phyloP scores from a whole-genome alignment of 75 land plant genomes.

The Isoetes taiwanensis region DNA sequence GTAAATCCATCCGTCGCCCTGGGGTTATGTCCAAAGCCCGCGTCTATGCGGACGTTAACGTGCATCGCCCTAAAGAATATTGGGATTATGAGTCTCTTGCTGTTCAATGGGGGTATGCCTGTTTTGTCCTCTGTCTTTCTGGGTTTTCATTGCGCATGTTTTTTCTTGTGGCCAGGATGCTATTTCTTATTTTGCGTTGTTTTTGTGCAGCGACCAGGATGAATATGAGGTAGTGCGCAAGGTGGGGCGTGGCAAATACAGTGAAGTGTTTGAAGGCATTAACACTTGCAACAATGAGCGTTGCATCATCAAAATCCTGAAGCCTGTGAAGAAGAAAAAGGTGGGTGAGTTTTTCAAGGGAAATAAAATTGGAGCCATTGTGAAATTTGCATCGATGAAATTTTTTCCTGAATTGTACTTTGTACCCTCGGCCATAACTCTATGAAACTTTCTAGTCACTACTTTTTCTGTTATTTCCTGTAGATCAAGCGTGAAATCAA shows the following conservation, averaged over 20 bases:
- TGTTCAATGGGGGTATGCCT: constrained; percentile 45
- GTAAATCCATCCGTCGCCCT: constrained; percentile 36
- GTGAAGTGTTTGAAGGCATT: constrained; percentile 76
- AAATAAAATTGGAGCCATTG: not conserved
- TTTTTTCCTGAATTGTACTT: not conserved
- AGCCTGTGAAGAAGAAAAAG: constrained; percentile 89
- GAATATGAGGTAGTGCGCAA: constrained; percentile 80
- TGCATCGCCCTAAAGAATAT: constrained; percentile 40
- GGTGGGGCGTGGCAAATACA: constrained; percentile 82
- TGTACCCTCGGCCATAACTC: not conserved
- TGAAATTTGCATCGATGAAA: not conserved
- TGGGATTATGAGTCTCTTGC: constrained; percentile 54
- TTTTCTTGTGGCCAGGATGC: not conserved
- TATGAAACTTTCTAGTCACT: not conserved
- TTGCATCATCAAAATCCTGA: constrained; percentile 70
- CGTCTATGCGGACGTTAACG: constrained; percentile 43
- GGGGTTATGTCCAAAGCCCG: constrained; percentile 52
- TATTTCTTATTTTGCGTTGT: not conserved
- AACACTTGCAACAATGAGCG: constrained; percentile 35
- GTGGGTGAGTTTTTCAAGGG: constrained; percentile 11
- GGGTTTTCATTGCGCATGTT: not conserved
- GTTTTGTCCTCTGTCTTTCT: not conserved
- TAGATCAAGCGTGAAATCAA: constrained; percentile 94
- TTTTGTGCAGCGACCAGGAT: constrained; percentile 53
- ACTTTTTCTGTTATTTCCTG: constrained; percentile 3